A percentile compares a stretch with the other conserved stretches of the same genome.
Evolutionary conservation across 805 yeast species (phyloP).

Genomic region (Ogataea minuta): DNA sequence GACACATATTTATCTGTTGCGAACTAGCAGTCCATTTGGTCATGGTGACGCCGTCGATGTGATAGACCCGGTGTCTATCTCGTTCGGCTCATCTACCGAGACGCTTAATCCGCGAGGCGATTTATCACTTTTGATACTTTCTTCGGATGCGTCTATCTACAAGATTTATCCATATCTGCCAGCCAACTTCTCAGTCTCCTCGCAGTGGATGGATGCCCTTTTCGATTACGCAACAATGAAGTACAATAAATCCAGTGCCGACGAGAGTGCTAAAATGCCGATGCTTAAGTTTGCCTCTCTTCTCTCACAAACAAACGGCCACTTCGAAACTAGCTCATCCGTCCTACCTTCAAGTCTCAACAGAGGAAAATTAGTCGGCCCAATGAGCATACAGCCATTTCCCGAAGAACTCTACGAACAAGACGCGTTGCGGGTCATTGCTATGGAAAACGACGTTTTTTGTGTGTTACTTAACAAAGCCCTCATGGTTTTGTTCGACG

Average conservation of each 20-base stretch:
- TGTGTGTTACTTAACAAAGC: slow-evolving; percentile 24
- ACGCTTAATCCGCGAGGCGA: slow-evolving; percentile 37
- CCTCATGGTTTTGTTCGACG: slow-evolving; percentile 22
- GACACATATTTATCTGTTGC: slow-evolving; percentile 23
- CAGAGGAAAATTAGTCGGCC: slow-evolving; percentile 41
- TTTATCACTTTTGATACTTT: slow-evolving; percentile 51
- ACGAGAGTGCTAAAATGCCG: slow-evolving; percentile 12
- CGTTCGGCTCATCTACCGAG: slow-evolving; percentile 41
- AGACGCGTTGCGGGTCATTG: slow-evolving; percentile 34
- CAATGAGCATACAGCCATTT: slow-evolving; percentile 51
- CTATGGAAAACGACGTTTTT: slow-evolving; percentile 28
- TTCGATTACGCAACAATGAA: slow-evolving; percentile 27
- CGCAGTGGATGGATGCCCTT: slow-evolving; percentile 29
- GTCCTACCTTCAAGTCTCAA: slow-evolving; percentile 20
- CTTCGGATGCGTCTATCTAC: slow-evolving; percentile 57
- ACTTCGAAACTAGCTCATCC: slow-evolving; percentile 3
- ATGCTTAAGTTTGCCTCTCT: slow-evolving; percentile 28
- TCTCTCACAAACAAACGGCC: slow-evolving; percentile 17
- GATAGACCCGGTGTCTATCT: slow-evolving; percentile 40
- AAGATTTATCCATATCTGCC: slow-evolving; percentile 68
- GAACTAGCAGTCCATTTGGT: slow-evolving; percentile 20
- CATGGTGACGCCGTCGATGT: slow-evolving; percentile 11
- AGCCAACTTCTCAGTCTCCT: slow-evolving; percentile 36
- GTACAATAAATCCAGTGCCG: slow-evolving; percentile 24
- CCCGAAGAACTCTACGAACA: slow-evolving; percentile 52